A percentile compares a stretch with the other conserved stretches of the same genome.
Conservation (phyloP, 1,284 basidiomycete species). For the Leucoagaricus sp. region DNA sequence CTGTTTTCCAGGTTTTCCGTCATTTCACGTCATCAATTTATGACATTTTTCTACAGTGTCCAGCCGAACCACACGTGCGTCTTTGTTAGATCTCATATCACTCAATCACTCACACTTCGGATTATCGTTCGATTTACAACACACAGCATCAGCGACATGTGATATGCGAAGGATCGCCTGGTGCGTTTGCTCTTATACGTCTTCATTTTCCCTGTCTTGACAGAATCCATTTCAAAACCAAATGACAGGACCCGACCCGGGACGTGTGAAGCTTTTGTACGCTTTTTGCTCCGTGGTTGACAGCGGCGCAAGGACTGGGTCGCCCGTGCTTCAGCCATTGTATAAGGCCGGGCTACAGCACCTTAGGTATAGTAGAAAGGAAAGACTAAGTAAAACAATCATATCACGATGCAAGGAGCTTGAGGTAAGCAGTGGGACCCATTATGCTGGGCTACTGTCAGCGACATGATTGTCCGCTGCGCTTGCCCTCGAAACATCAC, state of each 20-base stretch:
- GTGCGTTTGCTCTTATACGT: constrained; percentile 35
- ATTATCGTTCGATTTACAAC: constrained; percentile 1
- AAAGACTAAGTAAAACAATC: too few relatives aligned
- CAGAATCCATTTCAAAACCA: not conserved
- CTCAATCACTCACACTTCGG: not conserved
- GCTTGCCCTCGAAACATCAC: too few relatives aligned
- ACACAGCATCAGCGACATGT: constrained; percentile 76
- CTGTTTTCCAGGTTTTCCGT: constrained; percentile 20
- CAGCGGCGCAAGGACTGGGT: constrained; percentile 59
- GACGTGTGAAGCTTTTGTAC: constrained; percentile 84
- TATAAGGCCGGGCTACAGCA: too few relatives aligned
- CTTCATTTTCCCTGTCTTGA: not conserved
- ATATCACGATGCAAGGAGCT: too few relatives aligned
- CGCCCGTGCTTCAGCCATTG: too few relatives aligned
- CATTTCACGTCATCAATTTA: not conserved
- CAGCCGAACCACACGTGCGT: constrained; percentile 89
- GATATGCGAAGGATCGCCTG: constrained; percentile 81
- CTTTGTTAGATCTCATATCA: not conserved
- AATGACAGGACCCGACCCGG: constrained; percentile 78
- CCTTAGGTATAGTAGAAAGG: too few relatives aligned
- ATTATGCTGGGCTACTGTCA: too few relatives aligned
- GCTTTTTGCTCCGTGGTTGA: constrained; percentile 78
- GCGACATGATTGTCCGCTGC: too few relatives aligned
- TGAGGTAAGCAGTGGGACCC: too few relatives aligned
- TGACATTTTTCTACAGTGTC: constrained; percentile 43